Evolutionary conservation across 805 yeast species (phyloP).

Genomic region (Saccharomycopsis sp.): DNA sequence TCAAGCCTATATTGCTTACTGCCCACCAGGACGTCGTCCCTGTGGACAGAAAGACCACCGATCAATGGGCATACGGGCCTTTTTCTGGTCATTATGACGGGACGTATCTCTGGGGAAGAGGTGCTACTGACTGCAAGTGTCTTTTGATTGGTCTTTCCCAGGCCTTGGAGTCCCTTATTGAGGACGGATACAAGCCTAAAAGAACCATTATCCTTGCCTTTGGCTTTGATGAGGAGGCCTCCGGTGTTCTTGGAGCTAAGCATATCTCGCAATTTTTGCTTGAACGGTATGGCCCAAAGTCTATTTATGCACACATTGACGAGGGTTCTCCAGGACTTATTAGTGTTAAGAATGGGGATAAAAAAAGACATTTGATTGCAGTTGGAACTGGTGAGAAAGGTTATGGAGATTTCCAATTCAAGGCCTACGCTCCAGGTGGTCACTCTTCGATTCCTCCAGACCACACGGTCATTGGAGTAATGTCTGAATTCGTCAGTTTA

Average conservation of each 20-base stretch:
- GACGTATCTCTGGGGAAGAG: constrained; percentile 64
- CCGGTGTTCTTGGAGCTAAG: constrained; percentile 58
- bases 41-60: constrained; percentile 48
- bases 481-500: constrained; percentile 47
- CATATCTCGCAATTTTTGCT: constrained; percentile 40
- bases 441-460: constrained; percentile 78
- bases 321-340: constrained; percentile 50
- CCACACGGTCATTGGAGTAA: constrained; percentile 73
- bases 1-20: constrained; percentile 62
- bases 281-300: constrained; percentile 52
- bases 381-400: constrained; percentile 62
- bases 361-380: constrained; percentile 38
- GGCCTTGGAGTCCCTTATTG: constrained; percentile 50
- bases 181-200: constrained; percentile 45
- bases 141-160: constrained; percentile 60
- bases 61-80: constrained; percentile 63
- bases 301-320: constrained; percentile 60
- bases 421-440: constrained; percentile 62
- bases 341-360: constrained; percentile 30
- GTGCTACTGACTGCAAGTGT: constrained; percentile 70
- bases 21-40: constrained; percentile 86
- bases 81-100: constrained; percentile 65
- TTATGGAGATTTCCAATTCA: constrained; percentile 43
- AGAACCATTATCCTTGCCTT: constrained; percentile 59
- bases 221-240: constrained; percentile 77